phyloP scores from a whole-genome alignment of 208 protist species.

The Acanthamoeba triangularis region DNA sequence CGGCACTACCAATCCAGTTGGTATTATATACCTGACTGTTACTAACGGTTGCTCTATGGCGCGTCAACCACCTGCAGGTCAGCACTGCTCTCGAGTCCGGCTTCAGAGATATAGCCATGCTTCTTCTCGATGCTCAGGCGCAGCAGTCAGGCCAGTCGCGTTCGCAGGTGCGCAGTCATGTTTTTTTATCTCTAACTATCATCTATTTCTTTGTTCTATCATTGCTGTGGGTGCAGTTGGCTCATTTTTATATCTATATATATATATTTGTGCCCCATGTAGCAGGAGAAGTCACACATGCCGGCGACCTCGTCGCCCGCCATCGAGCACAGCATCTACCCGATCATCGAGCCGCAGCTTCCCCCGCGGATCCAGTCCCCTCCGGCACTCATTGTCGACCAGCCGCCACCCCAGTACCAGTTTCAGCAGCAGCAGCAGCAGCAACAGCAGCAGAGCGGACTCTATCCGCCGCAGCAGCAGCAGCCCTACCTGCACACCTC shows the following conservation, averaged over 20 bases:
- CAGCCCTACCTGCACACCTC: neutral
- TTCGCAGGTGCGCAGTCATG: neutral
- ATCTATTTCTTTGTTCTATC: too few species aligned
- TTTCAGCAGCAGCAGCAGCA: neutral
- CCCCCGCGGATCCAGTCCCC: conserved; percentile 3
- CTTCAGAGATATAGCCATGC: conserved; percentile 37
- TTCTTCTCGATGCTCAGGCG: conserved; percentile 24
- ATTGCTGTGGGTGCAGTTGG: too few species aligned
- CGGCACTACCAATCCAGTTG: neutral
- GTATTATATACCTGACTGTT: neutral
- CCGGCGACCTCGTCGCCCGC: conserved; percentile 1
- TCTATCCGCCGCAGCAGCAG: conserved; percentile 27
- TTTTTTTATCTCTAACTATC: neutral
- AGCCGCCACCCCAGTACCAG: neutral
- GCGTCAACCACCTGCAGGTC: neutral
- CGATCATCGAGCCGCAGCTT: neutral
- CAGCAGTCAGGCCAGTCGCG: conserved; percentile 34
- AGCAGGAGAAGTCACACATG: conserved; percentile 25
- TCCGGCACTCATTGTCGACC: neutral
- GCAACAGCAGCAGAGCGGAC: neutral
- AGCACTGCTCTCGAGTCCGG: conserved; percentile 42
- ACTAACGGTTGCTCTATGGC: neutral
- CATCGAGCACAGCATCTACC: conserved; percentile 46
- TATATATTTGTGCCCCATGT: neutral
- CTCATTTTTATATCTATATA: too few species aligned